Conservation (phyloP, 176 grass and related monocot genomes). For the Rhynchospora breviuscula region DNA sequence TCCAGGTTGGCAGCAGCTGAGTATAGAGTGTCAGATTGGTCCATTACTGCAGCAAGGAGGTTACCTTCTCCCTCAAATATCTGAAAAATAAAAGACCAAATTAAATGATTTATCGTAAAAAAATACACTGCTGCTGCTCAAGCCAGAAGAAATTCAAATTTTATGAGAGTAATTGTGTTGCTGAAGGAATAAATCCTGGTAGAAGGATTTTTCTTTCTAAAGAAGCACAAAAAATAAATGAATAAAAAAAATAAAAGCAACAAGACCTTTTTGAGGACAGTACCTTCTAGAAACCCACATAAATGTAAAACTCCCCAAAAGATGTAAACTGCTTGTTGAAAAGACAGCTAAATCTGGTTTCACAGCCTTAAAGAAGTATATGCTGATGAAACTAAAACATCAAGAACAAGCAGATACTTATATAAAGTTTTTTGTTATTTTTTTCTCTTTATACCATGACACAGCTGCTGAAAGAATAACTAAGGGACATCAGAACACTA, state of each 20-base stretch:
- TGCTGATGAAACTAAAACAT: not conserved
- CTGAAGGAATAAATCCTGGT: not conserved
- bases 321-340: not conserved
- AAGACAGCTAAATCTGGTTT: not conserved
- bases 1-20: constrained; percentile 68
- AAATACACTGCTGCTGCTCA: not conserved
- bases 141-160: not conserved
- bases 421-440: not conserved
- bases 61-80: constrained; percentile 72
- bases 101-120: not conserved
- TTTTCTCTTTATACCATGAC: constrained; percentile 51
- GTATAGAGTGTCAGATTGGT: constrained; percentile 71
- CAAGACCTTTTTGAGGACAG: not conserved
- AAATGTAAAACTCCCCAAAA: not conserved
- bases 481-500: constrained; percentile 81
- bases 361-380: not conserved
- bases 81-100: constrained; percentile 38
- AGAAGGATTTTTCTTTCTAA: not conserved
- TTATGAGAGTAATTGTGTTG: not conserved
- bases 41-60: constrained; percentile 59
- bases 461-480: constrained; percentile 85
- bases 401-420: not conserved
- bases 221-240: not conserved
- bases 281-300: not conserved
- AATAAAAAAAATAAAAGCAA: not conserved